A percentile compares a stretch with the other conserved stretches of the same genome.
phyloP scores from a whole-genome alignment of 805 yeast genomes.

The Allodekkera sacchari region DNA sequence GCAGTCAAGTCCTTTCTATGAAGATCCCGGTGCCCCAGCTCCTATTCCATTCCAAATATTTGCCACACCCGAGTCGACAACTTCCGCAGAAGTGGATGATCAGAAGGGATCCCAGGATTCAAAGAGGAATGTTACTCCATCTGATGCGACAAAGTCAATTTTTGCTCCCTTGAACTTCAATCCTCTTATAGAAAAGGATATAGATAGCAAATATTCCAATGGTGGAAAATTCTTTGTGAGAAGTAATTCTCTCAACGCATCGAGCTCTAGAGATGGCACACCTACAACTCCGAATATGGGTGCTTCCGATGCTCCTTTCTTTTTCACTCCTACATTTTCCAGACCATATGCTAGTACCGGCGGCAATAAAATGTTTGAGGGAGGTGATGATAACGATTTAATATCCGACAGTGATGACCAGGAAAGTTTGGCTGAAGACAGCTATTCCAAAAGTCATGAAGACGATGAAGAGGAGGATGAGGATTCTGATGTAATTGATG shows the following conservation, averaged over 20 bases:
- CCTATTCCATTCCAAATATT: conserved; percentile 50
- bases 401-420: conserved; percentile 25
- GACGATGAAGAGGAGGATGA: conserved; percentile 7
- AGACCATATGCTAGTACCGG: background rate
- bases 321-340: conserved; percentile 2
- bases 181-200: conserved; percentile 64
- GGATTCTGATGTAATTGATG: conserved; percentile 1
- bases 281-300: too few relatives aligned
- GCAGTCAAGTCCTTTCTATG: conserved; percentile 48
- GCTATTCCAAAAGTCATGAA: conserved; percentile 9
- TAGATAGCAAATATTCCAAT: conserved; percentile 77
- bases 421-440: conserved; percentile 7
- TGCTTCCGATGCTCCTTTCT: conserved; percentile 5
- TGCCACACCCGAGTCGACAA: conserved; percentile 24
- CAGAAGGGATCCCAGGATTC: background rate
- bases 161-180: conserved; percentile 80
- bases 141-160: conserved; percentile 41
- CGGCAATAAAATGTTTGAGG: background rate
- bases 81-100: conserved; percentile 4
- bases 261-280: conserved; percentile 5
- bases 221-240: conserved; percentile 85
- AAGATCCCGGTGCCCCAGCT: conserved; percentile 80
- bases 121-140: conserved; percentile 24
- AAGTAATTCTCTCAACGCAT: conserved; percentile 7
- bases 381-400: conserved; percentile 13